Evolutionary conservation across 2,329 filamentous ascomycete species (phyloP).

Genomic region (Colletotrichum filicis): DNA sequence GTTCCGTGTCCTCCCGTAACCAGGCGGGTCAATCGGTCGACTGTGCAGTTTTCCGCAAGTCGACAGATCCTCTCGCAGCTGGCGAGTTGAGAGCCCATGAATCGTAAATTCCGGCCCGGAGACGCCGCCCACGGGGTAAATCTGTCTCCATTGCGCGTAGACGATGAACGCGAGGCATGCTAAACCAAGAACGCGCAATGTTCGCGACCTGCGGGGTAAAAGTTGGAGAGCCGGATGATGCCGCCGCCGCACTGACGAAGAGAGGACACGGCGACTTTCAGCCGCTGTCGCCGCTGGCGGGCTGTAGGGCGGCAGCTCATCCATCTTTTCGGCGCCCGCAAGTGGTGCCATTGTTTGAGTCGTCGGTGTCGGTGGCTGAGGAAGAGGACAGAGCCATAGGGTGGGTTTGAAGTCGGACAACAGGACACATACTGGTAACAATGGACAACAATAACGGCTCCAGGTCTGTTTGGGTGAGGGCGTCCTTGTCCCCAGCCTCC

Average conservation of each 20-base stretch:
- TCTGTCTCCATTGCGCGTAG: conserved; percentile 59
- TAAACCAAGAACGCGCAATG: conserved; percentile 46
- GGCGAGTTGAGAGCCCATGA: conserved; percentile 58
- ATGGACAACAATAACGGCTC: not conserved
- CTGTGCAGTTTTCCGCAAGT: conserved; percentile 65
- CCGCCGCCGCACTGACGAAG: not conserved
- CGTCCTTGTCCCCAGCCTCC: not conserved
- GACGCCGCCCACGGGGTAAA: conserved; percentile 37
- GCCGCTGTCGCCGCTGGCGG: conserved; percentile 40
- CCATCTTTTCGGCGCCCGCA: conserved; percentile 46
- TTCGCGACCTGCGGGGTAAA: conserved; percentile 26
- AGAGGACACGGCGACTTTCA: not conserved
- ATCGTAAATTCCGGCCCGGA: conserved; percentile 43
- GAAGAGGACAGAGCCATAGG: too few species aligned
- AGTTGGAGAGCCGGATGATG: conserved; percentile 1
- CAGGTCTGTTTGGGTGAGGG: not conserved
- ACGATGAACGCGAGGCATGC: conserved; percentile 61
- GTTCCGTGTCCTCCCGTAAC: conserved; percentile 67
- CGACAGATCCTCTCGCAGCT: conserved; percentile 63
- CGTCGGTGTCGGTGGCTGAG: not conserved
- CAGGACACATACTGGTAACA: not conserved
- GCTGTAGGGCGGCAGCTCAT: conserved; percentile 57
- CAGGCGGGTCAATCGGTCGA: conserved; percentile 65
- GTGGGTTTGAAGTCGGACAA: not conserved
- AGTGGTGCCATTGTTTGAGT: not conserved